These are phyloP conservation scores for Phialemoniopsis sp. DNA, from an alignment of 2,329 filamentous ascomycete species.

Conservation along the genomic window DNA sequence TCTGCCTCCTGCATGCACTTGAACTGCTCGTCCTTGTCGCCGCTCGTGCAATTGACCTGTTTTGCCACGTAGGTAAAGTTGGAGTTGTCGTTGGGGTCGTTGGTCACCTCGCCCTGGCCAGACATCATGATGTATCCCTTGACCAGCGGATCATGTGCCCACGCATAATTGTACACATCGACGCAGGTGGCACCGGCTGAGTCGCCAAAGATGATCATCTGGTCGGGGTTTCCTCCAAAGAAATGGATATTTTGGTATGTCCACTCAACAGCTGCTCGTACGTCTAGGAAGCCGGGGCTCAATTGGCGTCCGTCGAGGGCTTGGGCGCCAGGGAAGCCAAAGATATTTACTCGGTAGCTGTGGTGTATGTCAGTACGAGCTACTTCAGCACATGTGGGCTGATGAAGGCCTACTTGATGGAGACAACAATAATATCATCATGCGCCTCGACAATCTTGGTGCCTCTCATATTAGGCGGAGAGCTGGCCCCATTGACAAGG, in stretches of 20 bases:
- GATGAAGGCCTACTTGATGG: no score
- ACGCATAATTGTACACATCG: constrained; percentile 38
- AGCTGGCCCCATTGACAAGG: no score
- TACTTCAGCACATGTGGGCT: no score
- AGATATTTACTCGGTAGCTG: constrained; percentile 32
- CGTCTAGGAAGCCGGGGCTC: constrained; percentile 39
- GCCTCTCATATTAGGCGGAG: no score
- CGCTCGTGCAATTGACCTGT: no score
- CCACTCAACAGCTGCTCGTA: constrained; percentile 47
- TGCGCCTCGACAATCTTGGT: no score
- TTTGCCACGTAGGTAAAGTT: constrained; percentile 30
- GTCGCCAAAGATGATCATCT: constrained; percentile 41
- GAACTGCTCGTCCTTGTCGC: no score
- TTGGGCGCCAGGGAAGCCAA: constrained; percentile 23
- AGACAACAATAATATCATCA: no score
- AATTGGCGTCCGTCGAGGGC: constrained; percentile 12
- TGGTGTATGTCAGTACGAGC: constrained; percentile 5
- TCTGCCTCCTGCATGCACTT: no score
- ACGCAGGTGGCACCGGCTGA: constrained; percentile 36
- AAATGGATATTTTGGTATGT: constrained; percentile 37
- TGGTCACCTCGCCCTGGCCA: constrained; percentile 26
- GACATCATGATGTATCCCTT: constrained; percentile 34
- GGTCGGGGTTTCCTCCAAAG: constrained; percentile 40
- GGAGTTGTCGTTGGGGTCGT: constrained; percentile 15
- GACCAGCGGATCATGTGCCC: constrained; percentile 39